A percentile compares a stretch with the other conserved stretches of the same genome.
These are phyloP conservation scores for Ampelocalamus luodianensis DNA, from an alignment of 176 grass and related monocot species.

Conservation along the genomic window DNA sequence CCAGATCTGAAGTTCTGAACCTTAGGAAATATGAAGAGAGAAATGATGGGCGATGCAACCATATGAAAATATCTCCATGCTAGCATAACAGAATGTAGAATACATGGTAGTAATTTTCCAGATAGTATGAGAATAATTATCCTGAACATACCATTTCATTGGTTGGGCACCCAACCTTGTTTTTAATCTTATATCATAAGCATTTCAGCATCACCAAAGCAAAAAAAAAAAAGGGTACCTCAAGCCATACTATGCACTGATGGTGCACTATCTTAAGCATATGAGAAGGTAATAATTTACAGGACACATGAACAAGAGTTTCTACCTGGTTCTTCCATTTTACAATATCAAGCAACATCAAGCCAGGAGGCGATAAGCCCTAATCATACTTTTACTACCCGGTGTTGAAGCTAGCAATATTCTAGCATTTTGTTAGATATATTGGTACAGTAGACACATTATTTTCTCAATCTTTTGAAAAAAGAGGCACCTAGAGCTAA, in stretches of 20 bases:
- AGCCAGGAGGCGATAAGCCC: not conserved
- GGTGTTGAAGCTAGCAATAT: not conserved
- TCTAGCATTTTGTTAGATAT: conserved; percentile 14
- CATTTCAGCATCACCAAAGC: not conserved
- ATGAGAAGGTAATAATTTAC: not conserved
- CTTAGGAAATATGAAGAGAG: conserved; percentile 10
- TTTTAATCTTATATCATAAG: conserved; percentile 1
- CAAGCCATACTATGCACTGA: not conserved
- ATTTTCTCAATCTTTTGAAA: not conserved
- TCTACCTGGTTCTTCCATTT: conserved; percentile 20
- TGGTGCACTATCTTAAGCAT: conserved; percentile 1
- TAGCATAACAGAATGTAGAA: not conserved
- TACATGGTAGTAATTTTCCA: not conserved
- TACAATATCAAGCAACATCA: conserved; percentile 7
- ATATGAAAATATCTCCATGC: conserved; percentile 7
- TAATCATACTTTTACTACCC: not conserved
- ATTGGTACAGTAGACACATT: not conserved
- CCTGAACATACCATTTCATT: not conserved
- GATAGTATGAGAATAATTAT: not conserved
- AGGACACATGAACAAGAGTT: not conserved
- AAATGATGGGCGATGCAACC: not conserved
- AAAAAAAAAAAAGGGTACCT: not conserved
- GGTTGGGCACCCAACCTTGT: not conserved
- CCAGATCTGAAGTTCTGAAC: not conserved
- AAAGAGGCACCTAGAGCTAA: conserved; percentile 7